Conservation (phyloP, 805 yeast genomes). For the Tetrapisispora namnaoensis region DNA sequence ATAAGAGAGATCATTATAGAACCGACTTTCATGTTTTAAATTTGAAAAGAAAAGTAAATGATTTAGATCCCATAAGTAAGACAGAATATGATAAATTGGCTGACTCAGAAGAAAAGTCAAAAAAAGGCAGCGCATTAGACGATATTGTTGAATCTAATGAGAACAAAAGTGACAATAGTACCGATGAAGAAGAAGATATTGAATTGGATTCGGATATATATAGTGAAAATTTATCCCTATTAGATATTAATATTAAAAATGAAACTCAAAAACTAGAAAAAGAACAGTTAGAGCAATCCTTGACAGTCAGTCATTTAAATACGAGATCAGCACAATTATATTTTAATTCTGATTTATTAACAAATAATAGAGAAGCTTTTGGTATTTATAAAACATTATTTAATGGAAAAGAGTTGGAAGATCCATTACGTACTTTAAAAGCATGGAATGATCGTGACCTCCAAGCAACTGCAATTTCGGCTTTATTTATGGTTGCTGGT, state of each 20-base stretch:
- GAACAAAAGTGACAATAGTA: constrained; percentile 24
- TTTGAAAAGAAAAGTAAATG: constrained; percentile 41
- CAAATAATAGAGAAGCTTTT: constrained; percentile 37
- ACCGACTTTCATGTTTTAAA: constrained; percentile 53
- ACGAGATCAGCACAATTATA: constrained; percentile 63
- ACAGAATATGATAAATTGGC: constrained; percentile 41
- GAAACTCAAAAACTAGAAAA: constrained; percentile 14
- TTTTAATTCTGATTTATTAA: constrained; percentile 41
- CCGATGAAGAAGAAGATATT: constrained; percentile 11
- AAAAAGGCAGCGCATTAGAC: constrained; percentile 40
- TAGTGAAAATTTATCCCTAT: constrained; percentile 17
- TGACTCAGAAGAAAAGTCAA: constrained; percentile 37
- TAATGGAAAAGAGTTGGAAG: constrained; percentile 31
- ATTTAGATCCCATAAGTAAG: constrained; percentile 40
- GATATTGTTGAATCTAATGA: constrained; percentile 17
- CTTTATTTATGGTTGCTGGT: constrained; percentile 89
- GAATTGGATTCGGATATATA: constrained; percentile 5
- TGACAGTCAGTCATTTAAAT: constrained; percentile 41
- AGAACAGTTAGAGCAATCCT: constrained; percentile 17
- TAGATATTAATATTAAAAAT: constrained; percentile 21
- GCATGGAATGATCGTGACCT: constrained; percentile 28
- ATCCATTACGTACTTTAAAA: constrained; percentile 43
- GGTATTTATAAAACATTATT: constrained; percentile 63
- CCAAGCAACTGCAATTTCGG: constrained; percentile 40
- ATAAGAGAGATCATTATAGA: constrained; percentile 40